These are phyloP conservation scores for Chaetomiaceae sp. DNA, from an alignment of 2,329 filamentous ascomycete genomes.

Conservation along the genomic window DNA sequence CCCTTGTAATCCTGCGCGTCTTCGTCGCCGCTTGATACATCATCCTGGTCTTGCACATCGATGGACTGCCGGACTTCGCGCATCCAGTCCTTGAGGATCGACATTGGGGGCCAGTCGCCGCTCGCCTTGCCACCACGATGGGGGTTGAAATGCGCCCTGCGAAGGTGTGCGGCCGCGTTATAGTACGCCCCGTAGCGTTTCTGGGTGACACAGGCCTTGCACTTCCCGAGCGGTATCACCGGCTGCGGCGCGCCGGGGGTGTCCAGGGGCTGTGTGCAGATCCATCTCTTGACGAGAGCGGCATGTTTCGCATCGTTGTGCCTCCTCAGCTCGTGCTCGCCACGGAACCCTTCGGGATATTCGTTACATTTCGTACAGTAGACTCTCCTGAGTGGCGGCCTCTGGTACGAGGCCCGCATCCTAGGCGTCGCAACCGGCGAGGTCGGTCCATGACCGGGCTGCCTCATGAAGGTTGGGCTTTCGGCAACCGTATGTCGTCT, in stretches of 20 bases:
- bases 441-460: slow-evolving; percentile 37
- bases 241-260: slow-evolving; percentile 41
- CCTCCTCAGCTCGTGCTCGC: slow-evolving; percentile 77
- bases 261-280: slow-evolving; percentile 49
- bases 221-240: slow-evolving; percentile 49
- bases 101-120: slow-evolving; percentile 56
- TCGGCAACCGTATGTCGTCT: slow-evolving; percentile 46
- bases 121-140: slow-evolving; percentile 53
- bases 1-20: slow-evolving; percentile 37
- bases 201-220: slow-evolving; percentile 53
- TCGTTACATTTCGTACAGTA: slow-evolving; percentile 75
- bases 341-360: slow-evolving; percentile 81
- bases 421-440: slow-evolving; percentile 40
- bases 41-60: slow-evolving; percentile 42
- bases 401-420: slow-evolving; percentile 44
- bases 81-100: slow-evolving; percentile 57
- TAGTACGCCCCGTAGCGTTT: slow-evolving; percentile 58
- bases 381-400: slow-evolving; percentile 63
- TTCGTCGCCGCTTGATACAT: slow-evolving; percentile 51
- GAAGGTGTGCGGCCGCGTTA: slow-evolving; percentile 55
- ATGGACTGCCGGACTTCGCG: slow-evolving; percentile 51
- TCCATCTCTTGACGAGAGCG: slow-evolving; percentile 51
- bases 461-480: slow-evolving; percentile 39
- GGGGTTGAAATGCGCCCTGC: slow-evolving; percentile 54
- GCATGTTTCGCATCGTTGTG: slow-evolving; percentile 60